Base-by-base conservation (phyloP, 306 rosid species). In the Cercis canadensis region DNA sequence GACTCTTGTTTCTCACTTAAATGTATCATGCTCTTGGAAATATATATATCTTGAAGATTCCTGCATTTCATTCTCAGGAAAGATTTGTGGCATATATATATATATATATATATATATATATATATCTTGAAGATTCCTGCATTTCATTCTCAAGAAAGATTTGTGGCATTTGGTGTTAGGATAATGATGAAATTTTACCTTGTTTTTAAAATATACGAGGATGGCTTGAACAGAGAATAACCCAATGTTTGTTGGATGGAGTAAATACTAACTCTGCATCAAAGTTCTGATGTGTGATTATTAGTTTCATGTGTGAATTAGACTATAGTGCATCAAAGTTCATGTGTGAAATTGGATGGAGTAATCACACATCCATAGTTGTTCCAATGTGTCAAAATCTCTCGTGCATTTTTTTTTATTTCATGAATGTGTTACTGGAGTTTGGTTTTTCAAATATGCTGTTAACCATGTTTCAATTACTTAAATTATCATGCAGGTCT, bases 401-500 rank as follows among this genome's bases (percentile, higher is more conserved):
- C 24, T 29, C 29, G 3, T 24, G 29, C 3, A 24, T 5, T 21
- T 19, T 44, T 76, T 44, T 46, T 43, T 21, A 31, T 19, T 40
- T 50, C 32, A 47, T 16, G 66, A 37, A 18, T 73, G n/a, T 2
- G 2, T 67, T 59, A 57, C 55, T 40, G 57, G 68, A 34, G 12
- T 15, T 29, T 46, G 40, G 47, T 58, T 50, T 52, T 59, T 4
- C 49, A 32, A 66, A 24, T 24, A 63, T 10, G 51, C 13, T 75
- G 57, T 73, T 62, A 36, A 24, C 29, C 59, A 16, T 56, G 54
- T 12, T 62, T 69, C 47, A 82, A 41, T 74, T 69, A 75, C 74
- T 60, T 41, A 62, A 76, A 65, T 70, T 41, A 45, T 81, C 59
- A 55, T 86, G 88, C 96, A 94, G 99, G 96, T 89, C 57, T 94